A percentile compares a stretch with the other conserved stretches of the same genome.
These are phyloP conservation scores for Boletus barrowsii DNA, from an alignment of 768 basidiomycete genomes.

Conservation along the genomic window DNA sequence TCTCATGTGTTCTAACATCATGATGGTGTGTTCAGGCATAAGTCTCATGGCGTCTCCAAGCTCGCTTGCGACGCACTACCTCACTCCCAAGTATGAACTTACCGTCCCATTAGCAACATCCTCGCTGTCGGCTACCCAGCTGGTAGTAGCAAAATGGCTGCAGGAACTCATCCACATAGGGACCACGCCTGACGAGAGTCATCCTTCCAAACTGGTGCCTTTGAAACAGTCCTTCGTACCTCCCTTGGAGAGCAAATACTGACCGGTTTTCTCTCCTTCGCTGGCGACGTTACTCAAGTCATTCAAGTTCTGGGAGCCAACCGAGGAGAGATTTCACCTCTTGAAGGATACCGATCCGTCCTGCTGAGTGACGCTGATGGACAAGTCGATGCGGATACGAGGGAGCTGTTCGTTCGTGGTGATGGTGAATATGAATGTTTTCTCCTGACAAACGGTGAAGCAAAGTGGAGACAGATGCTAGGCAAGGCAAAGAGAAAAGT, in stretches of 20 bases:
- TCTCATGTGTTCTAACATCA: neutral
- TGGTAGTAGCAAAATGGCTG: slow-evolving; percentile 71
- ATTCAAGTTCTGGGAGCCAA: slow-evolving; percentile 63
- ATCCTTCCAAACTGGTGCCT: slow-evolving; percentile 32
- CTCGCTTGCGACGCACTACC: slow-evolving; percentile 60
- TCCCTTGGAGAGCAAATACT: slow-evolving; percentile 53
- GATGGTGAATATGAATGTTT: slow-evolving; percentile 64
- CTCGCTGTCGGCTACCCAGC: slow-evolving; percentile 51
- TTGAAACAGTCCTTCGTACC: slow-evolving; percentile 52
- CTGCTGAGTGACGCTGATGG: slow-evolving; percentile 55
- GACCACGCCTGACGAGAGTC: slow-evolving; percentile 29
- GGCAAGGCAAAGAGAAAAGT: slow-evolving; percentile 50
- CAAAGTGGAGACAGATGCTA: slow-evolving; percentile 51
- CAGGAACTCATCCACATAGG: slow-evolving; percentile 56
- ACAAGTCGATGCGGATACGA: slow-evolving; percentile 45
- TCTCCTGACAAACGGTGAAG: slow-evolving; percentile 46
- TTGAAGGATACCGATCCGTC: slow-evolving; percentile 55
- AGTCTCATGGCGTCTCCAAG: slow-evolving; percentile 46
- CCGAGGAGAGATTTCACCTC: slow-evolving; percentile 57
- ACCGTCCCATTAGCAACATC: slow-evolving; percentile 52
- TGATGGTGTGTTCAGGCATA: slow-evolving; percentile 39
- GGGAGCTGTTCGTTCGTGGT: slow-evolving; percentile 54
- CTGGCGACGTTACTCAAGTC: slow-evolving; percentile 48
- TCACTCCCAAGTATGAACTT: slow-evolving; percentile 50
- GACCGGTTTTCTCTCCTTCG: slow-evolving; percentile 53